Evolutionary conservation across 768 basidiomycete species (phyloP).

Genomic region (Pleurotus tuoliensis): DNA sequence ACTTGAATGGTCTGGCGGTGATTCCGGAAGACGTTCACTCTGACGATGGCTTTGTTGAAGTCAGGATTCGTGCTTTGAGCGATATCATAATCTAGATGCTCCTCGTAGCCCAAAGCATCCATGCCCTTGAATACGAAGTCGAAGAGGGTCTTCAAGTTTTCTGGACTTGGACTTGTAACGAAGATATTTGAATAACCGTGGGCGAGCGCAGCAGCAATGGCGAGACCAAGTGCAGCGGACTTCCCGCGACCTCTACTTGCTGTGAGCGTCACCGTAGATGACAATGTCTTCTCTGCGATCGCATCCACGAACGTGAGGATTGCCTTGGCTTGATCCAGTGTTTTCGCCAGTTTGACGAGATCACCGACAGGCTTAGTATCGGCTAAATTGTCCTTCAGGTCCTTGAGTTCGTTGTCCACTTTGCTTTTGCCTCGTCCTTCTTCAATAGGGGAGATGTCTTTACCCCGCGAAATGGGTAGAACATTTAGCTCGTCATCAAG

Average conservation of each 20-base stretch:
- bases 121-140: constrained; percentile 97
- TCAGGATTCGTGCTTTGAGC: constrained; percentile 93
- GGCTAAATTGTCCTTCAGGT: constrained; percentile 71
- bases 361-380: constrained; percentile 88
- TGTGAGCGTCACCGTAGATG: constrained; percentile 92
- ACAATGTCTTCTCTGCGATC: constrained; percentile 87
- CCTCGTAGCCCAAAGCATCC: constrained; percentile 92
- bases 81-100: constrained; percentile 97
- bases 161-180: constrained; percentile 95
- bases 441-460: constrained; percentile 77
- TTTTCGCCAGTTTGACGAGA: constrained; percentile 86
- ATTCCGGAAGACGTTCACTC: constrained; percentile 89
- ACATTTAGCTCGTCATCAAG: constrained; percentile 98
- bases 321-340: constrained; percentile 92
- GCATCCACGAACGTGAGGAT: constrained; percentile 94
- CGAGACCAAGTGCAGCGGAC: constrained; percentile 92
- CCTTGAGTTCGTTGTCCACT: constrained; percentile 64
- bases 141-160: constrained; percentile 97
- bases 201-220: constrained; percentile 87
- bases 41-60: constrained; percentile 90
- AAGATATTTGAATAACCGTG: constrained; percentile 98
- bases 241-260: constrained; percentile 95
- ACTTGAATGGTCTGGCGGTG: constrained; percentile 98
- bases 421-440: constrained; percentile 28
- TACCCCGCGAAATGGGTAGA: constrained; percentile 90